Percentiles rank a stretch among this genome's conserved stretches.
phyloP scores from a whole-genome alignment of 1,284 basidiomycete species.

The Ganoderma lingzhi region DNA sequence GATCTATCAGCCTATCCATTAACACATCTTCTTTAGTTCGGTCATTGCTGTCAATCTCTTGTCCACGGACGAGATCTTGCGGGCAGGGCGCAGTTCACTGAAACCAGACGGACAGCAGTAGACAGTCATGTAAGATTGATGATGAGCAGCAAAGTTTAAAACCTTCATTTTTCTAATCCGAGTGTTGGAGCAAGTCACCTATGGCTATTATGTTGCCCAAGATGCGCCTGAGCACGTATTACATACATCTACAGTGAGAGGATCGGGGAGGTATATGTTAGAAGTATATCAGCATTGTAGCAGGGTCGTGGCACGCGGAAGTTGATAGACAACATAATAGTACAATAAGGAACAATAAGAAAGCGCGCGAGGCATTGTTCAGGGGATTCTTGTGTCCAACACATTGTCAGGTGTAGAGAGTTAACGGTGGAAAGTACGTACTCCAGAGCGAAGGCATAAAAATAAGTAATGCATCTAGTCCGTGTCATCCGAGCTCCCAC shows the following conservation, averaged over 20 bases:
- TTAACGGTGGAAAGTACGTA: constrained; percentile 14
- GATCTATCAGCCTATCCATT: constrained; percentile 2
- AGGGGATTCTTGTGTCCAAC: constrained; percentile 29
- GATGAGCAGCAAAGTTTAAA: constrained; percentile 19
- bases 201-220: constrained; percentile 29
- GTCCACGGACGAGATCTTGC: constrained; percentile 94
- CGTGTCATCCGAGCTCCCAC: constrained; percentile 51
- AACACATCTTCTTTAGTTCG: constrained; percentile 63
- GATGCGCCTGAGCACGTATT: constrained; percentile 26
- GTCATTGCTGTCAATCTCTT: constrained; percentile 98
- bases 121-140: constrained; percentile 22
- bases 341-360: constrained; percentile 42
- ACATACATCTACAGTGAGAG: constrained; percentile 31
- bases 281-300: constrained; percentile 21
- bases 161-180: not conserved
- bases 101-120: constrained; percentile 79
- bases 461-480: constrained; percentile 28
- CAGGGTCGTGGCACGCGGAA: constrained; percentile 15
- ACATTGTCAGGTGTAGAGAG: constrained; percentile 32
- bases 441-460: constrained; percentile 7
- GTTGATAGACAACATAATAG: constrained; percentile 22
- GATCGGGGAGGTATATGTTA: constrained; percentile 23
- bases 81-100: constrained; percentile 91
- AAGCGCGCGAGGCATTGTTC: constrained; percentile 28
- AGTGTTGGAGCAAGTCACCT: constrained; percentile 2